Evolutionary conservation across 352 stramenopile species (phyloP).

Genomic region (Phytophthora ohioensis): DNA sequence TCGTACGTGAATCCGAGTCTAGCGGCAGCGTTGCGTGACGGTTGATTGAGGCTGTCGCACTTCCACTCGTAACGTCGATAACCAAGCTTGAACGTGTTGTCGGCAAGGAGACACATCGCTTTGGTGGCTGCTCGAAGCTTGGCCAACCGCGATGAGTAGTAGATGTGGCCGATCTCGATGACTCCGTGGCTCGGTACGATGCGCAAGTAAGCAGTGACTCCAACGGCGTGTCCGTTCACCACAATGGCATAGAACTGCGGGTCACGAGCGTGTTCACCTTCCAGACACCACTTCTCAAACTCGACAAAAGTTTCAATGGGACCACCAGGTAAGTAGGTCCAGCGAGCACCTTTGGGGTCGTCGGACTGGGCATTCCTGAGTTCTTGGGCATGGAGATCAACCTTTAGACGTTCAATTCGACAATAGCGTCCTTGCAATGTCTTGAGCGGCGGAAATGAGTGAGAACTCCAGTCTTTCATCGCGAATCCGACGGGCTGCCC

Average conservation of each 20-base stretch:
- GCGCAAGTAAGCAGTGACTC: slow-evolving; percentile 26
- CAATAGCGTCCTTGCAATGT: slow-evolving; percentile 24
- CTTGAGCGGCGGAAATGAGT: slow-evolving; percentile 11
- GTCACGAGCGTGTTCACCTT: slow-evolving; percentile 3
- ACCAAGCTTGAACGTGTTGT: slow-evolving; percentile 28
- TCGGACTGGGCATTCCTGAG: slow-evolving; percentile 26
- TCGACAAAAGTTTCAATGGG: slow-evolving; percentile 21
- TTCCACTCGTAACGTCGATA: slow-evolving; percentile 36
- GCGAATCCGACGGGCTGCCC: slow-evolving; percentile 21
- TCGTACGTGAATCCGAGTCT: slow-evolving; percentile 30
- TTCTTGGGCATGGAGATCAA: slow-evolving; percentile 12
- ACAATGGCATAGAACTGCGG: slow-evolving; percentile 31
- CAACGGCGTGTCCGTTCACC: slow-evolving; percentile 15
- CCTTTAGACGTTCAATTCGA: slow-evolving; percentile 21
- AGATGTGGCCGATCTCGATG: slow-evolving; percentile 27
- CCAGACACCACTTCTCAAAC: slow-evolving; percentile 18
- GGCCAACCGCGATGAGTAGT: slow-evolving; percentile 14
- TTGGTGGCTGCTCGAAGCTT: slow-evolving; percentile 21
- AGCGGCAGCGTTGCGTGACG: slow-evolving; percentile 12
- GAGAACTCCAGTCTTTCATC: slow-evolving; percentile 18
- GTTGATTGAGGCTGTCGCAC: slow-evolving; percentile 26
- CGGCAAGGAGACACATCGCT: slow-evolving; percentile 18
- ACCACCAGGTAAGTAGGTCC: slow-evolving; percentile 28
- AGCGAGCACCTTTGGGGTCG: slow-evolving; percentile 19
- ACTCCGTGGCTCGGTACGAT: slow-evolving; percentile 18